A percentile compares a stretch with the other conserved stretches of the same genome.
Conservation (phyloP, 371 early-diverging fungal species). For the Entomophthora muscae region DNA sequence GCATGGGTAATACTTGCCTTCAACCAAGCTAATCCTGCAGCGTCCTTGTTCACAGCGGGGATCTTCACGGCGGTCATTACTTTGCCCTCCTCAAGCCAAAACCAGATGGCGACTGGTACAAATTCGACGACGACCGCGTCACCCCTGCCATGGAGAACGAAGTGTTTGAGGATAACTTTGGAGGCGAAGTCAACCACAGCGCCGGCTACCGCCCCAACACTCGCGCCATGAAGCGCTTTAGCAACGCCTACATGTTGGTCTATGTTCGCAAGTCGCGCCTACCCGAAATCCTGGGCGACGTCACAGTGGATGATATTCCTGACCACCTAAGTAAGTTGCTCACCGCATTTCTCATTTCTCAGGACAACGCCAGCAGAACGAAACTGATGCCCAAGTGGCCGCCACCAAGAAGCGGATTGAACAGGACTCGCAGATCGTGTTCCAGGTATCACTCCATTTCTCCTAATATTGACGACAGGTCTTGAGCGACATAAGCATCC, state of each 20-base stretch:
- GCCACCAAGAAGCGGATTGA: conserved; percentile 10
- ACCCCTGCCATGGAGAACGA: conserved; percentile 68
- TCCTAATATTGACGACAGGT: too few species aligned
- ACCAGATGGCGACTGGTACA: conserved; percentile 60
- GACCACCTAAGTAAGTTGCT: conserved; percentile 44
- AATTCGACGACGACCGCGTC: conserved; percentile 97
- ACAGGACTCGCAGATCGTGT: not conserved
- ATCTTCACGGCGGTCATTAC: conserved; percentile 93
- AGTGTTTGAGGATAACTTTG: conserved; percentile 92
- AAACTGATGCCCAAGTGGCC: conserved; percentile 19
- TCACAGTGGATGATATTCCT: conserved; percentile 54
- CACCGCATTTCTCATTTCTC: not conserved
- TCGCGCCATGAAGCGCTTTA: conserved; percentile 45
- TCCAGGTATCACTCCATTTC: too few species aligned
- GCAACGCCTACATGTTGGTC: conserved; percentile 95
- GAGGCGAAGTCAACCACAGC: conserved; percentile 40
- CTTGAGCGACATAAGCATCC: not conserved
- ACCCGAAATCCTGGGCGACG: conserved; percentile 48
- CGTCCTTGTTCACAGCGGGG: conserved; percentile 96
- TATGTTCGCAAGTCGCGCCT: conserved; percentile 68
- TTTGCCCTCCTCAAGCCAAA: conserved; percentile 79
- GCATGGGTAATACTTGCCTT: conserved; percentile 38
- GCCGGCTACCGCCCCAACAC: conserved; percentile 14
- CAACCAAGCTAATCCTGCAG: conserved; percentile 17
- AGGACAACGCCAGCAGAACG: not conserved